Conservation (phyloP, 1,284 basidiomycete species). For the Ganoderma multipileum region DNA sequence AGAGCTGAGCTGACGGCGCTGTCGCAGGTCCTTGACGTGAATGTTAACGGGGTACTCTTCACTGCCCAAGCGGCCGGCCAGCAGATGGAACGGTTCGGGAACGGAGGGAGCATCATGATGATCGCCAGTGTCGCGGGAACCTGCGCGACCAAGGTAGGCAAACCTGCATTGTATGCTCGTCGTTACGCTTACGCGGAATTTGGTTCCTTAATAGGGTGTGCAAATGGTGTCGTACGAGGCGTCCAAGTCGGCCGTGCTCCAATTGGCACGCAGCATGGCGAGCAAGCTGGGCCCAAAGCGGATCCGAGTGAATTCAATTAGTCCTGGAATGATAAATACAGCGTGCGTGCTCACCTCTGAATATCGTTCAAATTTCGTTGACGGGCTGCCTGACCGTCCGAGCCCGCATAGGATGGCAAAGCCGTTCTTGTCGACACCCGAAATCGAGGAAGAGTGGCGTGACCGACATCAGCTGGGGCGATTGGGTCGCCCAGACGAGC, state of each 20-base stretch:
- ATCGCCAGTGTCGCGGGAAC: constrained; percentile 90
- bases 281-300: constrained; percentile 77
- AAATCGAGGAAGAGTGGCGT: constrained; percentile 44
- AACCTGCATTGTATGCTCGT: not conserved
- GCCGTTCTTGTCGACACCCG: constrained; percentile 63
- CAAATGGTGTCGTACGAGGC: constrained; percentile 71
- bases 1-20: not conserved
- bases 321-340: constrained; percentile 77
- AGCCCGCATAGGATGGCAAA: constrained; percentile 68
- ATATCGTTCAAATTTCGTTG: too few relatives aligned
- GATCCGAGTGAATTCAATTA: constrained; percentile 79
- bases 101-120: constrained; percentile 79
- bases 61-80: constrained; percentile 82
- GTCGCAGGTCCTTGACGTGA: constrained; percentile 71
- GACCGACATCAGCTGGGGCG: constrained; percentile 71
- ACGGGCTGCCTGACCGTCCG: not conserved
- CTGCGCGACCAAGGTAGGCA: constrained; percentile 74
- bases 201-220: too few relatives aligned
- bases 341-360: constrained; percentile 57
- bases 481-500: constrained; percentile 76
- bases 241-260: constrained; percentile 81
- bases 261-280: constrained; percentile 84
- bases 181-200: too few relatives aligned
- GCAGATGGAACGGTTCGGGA: constrained; percentile 74
- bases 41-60: constrained; percentile 78